These are phyloP conservation scores for Chaetomiaceae sp. DNA, from an alignment of 2,329 filamentous ascomycete genomes.

Conservation along the genomic window DNA sequence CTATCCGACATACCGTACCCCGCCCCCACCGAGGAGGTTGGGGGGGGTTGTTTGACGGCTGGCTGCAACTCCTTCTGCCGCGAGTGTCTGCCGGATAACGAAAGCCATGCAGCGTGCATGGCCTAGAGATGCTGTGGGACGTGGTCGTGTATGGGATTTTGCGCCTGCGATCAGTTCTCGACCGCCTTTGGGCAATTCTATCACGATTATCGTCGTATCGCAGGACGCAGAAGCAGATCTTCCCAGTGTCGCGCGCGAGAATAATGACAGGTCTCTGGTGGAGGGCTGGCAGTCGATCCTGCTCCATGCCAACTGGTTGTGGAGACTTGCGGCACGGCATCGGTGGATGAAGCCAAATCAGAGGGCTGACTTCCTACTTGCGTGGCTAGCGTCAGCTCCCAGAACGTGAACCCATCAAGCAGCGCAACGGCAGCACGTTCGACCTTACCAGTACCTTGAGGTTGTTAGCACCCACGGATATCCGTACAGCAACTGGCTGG, in stretches of 20 bases:
- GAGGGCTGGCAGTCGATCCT: background rate
- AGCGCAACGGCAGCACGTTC: no score
- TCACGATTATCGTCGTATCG: background rate
- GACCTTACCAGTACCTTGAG: no score
- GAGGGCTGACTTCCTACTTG: no score
- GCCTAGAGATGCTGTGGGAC: background rate
- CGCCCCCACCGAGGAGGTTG: conserved; percentile 5
- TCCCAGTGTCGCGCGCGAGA: background rate
- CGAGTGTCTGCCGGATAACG: background rate
- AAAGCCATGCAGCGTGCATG: background rate
- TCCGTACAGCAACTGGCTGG: no score
- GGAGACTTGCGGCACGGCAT: background rate
- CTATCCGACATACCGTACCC: background rate
- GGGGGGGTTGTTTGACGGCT: background rate
- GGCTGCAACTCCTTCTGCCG: background rate
- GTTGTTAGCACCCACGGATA: no score
- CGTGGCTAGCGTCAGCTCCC: no score
- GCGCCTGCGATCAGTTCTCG: no score
- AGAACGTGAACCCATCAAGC: no score
- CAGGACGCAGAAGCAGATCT: background rate
- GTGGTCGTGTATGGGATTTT: background rate
- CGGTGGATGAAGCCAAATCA: background rate
- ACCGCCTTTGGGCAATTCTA: background rate
- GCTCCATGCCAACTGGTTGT: background rate
- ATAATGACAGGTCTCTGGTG: background rate